phyloP scores from a whole-genome alignment of 441 rosid genomes.

The Gossypium davidsonii region DNA sequence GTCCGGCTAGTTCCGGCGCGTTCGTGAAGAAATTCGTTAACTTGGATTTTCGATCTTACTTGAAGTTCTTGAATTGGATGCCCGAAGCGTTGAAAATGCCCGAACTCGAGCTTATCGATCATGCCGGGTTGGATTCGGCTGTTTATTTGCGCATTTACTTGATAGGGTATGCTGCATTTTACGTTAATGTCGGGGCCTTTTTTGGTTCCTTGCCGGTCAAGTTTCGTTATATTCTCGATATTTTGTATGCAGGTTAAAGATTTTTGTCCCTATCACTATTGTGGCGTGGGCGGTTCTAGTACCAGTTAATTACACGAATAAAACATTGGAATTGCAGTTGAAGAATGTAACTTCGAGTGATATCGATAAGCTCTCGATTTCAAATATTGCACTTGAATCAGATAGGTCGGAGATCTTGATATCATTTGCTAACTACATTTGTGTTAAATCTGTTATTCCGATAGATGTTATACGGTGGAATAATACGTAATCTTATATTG shows the following conservation, averaged over 20 bases:
- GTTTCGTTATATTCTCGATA: not conserved
- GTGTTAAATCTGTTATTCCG: not conserved
- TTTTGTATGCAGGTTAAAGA: constrained; percentile 60
- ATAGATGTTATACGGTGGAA: too few relatives aligned
- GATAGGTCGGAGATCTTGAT: constrained; percentile 36
- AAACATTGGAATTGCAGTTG: constrained; percentile 6
- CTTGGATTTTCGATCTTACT: constrained; percentile 61
- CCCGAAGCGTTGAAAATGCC: constrained; percentile 96
- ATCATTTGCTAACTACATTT: not conserved
- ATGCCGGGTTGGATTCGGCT: constrained; percentile 95
- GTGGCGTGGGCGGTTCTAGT: constrained; percentile 79
- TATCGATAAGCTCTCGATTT: constrained; percentile 84
- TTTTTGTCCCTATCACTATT: constrained; percentile 73
- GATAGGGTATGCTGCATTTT: constrained; percentile 51
- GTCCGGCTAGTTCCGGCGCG: constrained; percentile 56
- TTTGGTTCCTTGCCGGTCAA: too few relatives aligned
- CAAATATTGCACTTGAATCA: constrained; percentile 61
- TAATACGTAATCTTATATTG: constrained; percentile 3
- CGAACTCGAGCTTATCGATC: constrained; percentile 88
- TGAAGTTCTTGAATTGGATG: constrained; percentile 86
- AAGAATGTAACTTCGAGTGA: constrained; percentile 64
- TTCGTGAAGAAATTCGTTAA: constrained; percentile 60
- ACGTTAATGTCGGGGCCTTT: too few relatives aligned
- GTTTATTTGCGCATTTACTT: constrained; percentile 84
- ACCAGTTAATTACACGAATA: constrained; percentile 49